These are phyloP conservation scores for Boletus subparvulus DNA, from an alignment of 768 basidiomycete species.

Conservation along the genomic window DNA sequence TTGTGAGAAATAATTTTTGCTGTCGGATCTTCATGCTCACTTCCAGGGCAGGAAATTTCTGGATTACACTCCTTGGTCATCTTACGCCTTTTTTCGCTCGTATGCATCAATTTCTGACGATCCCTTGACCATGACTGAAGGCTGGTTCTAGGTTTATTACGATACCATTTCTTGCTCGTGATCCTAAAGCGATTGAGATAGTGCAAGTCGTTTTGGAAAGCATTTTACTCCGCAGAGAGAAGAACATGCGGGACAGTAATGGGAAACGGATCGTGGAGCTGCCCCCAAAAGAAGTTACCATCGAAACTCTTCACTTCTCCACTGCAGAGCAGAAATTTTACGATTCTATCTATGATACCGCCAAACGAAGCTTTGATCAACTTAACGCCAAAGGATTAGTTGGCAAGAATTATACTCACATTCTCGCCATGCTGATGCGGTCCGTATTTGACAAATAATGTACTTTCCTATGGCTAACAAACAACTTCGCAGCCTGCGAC, in stretches of 20 bases:
- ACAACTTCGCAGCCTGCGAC: constrained; percentile 61
- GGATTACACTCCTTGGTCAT: constrained; percentile 77
- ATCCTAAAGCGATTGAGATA: constrained; percentile 91
- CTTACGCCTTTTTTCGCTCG: constrained; percentile 87
- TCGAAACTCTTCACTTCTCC: constrained; percentile 81
- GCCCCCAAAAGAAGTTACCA: constrained; percentile 75
- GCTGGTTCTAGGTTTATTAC: constrained; percentile 70
- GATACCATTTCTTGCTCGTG: constrained; percentile 85
- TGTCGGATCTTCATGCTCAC: constrained; percentile 40
- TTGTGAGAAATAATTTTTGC: constrained; percentile 48
- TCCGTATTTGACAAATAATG: constrained; percentile 33
- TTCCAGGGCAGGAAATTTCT: constrained; percentile 63
- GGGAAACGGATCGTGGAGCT: constrained; percentile 88
- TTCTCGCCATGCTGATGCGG: constrained; percentile 95
- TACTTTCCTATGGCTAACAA: constrained; percentile 4
- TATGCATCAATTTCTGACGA: constrained; percentile 34
- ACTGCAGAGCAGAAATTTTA: constrained; percentile 83
- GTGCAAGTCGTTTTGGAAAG: constrained; percentile 94
- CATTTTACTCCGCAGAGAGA: constrained; percentile 84
- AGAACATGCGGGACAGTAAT: constrained; percentile 84
- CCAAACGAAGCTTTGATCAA: constrained; percentile 77
- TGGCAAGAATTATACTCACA: constrained; percentile 80
- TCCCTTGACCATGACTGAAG: background rate
- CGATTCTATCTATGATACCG: constrained; percentile 77
- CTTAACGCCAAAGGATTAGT: constrained; percentile 77